Evolutionary conservation across 2,329 filamentous ascomycete genomes (phyloP).

Genomic region (Peltaster fructicola): DNA sequence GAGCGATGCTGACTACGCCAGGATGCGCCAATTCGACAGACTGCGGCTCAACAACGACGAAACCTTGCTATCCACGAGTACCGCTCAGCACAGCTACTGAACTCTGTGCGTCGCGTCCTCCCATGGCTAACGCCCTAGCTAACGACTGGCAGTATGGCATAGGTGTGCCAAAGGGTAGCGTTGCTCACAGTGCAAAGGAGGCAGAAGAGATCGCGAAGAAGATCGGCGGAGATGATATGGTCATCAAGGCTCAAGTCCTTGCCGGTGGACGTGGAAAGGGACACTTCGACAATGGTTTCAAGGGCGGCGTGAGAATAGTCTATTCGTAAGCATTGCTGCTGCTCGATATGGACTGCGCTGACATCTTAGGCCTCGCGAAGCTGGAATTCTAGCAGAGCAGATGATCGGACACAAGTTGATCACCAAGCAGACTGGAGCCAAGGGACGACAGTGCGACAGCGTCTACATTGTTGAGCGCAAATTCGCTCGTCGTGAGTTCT

Average conservation of each 20-base stretch:
- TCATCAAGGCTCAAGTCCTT: constrained; percentile 98
- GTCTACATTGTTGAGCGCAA: constrained; percentile 99
- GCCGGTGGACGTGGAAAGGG: constrained; percentile 97
- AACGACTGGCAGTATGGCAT: constrained; percentile 62
- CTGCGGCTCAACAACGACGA: constrained; percentile 47
- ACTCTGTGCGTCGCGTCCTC: constrained; percentile 30
- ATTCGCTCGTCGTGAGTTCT: constrained; percentile 97
- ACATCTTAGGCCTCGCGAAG: constrained; percentile 51
- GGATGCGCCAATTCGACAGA: constrained; percentile 36
- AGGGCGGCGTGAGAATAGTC: constrained; percentile 95
- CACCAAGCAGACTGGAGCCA: constrained; percentile 96
- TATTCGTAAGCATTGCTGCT: constrained; percentile 50
- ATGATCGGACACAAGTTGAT: constrained; percentile 99
- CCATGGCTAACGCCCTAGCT: constrained; percentile 12
- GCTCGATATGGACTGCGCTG: neutral
- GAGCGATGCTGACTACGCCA: constrained; percentile 18
- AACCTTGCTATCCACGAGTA: constrained; percentile 97
- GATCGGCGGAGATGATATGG: constrained; percentile 86
- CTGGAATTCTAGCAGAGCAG: constrained; percentile 94
- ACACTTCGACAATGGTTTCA: constrained; percentile 93
- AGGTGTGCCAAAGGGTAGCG: constrained; percentile 75
- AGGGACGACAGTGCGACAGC: constrained; percentile 82
- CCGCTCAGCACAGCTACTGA: constrained; percentile 81
- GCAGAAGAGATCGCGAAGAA: constrained; percentile 81
- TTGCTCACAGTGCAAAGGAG: constrained; percentile 68